Evolutionary conservation across 176 grass and related monocot species (phyloP).

Genomic region (Eragrostis curvula): DNA sequence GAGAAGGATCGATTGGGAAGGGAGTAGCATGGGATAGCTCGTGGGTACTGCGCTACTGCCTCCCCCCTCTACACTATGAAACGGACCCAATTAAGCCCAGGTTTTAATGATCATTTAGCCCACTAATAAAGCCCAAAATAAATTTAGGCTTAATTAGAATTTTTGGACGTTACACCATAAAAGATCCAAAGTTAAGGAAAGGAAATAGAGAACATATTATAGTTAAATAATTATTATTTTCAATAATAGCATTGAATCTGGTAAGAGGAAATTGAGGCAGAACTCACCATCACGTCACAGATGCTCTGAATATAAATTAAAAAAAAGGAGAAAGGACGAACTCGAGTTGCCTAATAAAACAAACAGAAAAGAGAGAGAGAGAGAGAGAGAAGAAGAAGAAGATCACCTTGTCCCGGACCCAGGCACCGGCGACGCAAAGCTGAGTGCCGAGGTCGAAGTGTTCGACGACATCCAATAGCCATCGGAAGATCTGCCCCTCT

Average conservation of each 20-base stretch:
- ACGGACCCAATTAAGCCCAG: too few relatives aligned
- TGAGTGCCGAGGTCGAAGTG: slow-evolving; percentile 62
- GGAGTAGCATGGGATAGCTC: too few relatives aligned
- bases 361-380: too few relatives aligned
- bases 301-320: slow-evolving; percentile 8
- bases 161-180: too few relatives aligned
- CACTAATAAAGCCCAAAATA: too few relatives aligned
- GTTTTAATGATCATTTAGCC: too few relatives aligned
- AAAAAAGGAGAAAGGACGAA: background rate
- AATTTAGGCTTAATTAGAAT: too few relatives aligned
- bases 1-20: too few relatives aligned
- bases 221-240: too few relatives aligned
- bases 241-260: background rate
- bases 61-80: too few relatives aligned
- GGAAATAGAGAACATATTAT: background rate
- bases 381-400: background rate
- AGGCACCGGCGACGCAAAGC: slow-evolving; percentile 53
- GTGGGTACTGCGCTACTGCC: too few relatives aligned
- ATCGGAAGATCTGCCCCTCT: slow-evolving; percentile 66
- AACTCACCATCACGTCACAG: background rate
- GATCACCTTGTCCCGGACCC: slow-evolving; percentile 53
- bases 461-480: slow-evolving; percentile 63
- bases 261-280: slow-evolving; percentile 12
- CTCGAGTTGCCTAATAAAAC: too few relatives aligned
- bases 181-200: slow-evolving; percentile 15